phyloP scores from a whole-genome alignment of 257 asterid species.

The Solanum bukasovii region DNA sequence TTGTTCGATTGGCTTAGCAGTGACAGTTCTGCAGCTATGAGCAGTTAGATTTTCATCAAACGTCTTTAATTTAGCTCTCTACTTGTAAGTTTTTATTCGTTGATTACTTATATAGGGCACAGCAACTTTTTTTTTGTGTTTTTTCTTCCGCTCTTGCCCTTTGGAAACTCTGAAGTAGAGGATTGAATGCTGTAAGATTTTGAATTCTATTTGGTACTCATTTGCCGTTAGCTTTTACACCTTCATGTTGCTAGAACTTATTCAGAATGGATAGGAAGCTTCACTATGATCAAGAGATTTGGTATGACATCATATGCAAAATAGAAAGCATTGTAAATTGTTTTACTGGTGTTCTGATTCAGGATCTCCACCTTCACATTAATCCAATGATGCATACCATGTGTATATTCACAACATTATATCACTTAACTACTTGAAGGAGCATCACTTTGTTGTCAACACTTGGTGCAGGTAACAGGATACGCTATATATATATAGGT shows the following conservation, averaged over 20 bases:
- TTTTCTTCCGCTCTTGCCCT: neutral
- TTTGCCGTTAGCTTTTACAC: neutral
- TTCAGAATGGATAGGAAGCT: neutral
- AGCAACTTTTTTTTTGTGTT: neutral
- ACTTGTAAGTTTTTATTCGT: neutral
- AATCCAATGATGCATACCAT: neutral
- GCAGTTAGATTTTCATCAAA: neutral
- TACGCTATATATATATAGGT: too few species aligned
- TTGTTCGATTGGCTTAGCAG: neutral
- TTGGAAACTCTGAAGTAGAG: neutral
- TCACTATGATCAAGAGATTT: neutral
- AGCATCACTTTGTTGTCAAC: neutral
- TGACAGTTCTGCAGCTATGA: neutral
- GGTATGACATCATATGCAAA: neutral
- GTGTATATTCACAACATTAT: neutral
- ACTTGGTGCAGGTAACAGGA: neutral
- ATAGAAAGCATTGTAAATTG: neutral
- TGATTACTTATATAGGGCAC: neutral
- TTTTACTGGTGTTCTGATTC: neutral
- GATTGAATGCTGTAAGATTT: neutral
- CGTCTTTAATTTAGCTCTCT: neutral
- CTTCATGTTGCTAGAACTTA: neutral
- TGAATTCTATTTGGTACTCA: neutral
- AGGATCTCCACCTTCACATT: neutral
- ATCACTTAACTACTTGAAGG: too few species aligned